Evolutionary conservation across 2,329 filamentous ascomycete genomes (phyloP), one percentile per base, ranked within the genome.

Genomic region (Verticillium zaregamsianum): DNA sequence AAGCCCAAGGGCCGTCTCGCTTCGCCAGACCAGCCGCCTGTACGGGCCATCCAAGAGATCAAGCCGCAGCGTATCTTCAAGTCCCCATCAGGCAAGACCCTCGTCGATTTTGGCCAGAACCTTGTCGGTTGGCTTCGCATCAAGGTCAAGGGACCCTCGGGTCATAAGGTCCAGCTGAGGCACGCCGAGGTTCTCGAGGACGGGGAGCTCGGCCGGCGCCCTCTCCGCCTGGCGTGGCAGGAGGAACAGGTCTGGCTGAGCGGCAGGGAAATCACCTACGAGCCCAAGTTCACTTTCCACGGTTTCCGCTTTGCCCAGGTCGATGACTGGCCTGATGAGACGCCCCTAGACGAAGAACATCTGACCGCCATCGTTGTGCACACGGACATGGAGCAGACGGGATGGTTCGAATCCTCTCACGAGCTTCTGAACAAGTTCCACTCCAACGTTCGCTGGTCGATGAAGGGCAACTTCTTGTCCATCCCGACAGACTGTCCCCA

Each of bases 401-500:
- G 84, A 0, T 75, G 68, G 61, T 86, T 87, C 57, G 68, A 76
- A 9, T 85, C 80, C 61, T 87, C 84, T 0, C 70, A 87, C 57
- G 56, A 66, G 0, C 70, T 80, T 3, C 64, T 88, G 31, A 87
- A 86, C 65, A 72, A 80, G 55, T 76, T 88, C 5, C 80, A 87
- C 64, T 60, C 76, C 1, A 88, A 88, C 60, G 77, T 82, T 0
- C 67, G 74, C 33, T 87, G 85, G 85, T 79, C 78, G 5, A 85
- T 86, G 79, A 77, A 78, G 32, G 83, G 83, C 0, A 88, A 87
- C 65, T 87, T 88, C 65, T 65, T 87, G 3, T 79, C 77, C 0
- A 70, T 87, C 0, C 84, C 84, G 0, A 87, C 84, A 0, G 85
- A 88, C 66, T 86, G 82, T 64, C 83, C 83, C 0, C 82, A 85